Evolutionary conservation across 1,139 yeast species (phyloP).

Genomic region (Geotrichum carabidarum): DNA sequence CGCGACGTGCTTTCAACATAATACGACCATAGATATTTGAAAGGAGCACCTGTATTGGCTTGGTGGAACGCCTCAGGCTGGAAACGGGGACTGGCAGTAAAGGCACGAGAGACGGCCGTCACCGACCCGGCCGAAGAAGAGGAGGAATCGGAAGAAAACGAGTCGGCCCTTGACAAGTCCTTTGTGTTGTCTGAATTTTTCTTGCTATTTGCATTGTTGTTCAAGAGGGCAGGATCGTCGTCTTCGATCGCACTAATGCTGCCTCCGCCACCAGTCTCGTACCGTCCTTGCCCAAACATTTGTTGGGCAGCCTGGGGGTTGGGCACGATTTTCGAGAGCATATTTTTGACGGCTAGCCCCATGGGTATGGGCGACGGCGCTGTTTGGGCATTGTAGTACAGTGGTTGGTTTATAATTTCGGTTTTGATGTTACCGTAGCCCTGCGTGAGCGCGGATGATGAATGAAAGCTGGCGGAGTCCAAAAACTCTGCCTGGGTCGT

Average conservation of each 20-base stretch:
- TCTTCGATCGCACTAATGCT: too few relatives aligned
- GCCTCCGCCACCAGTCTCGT: too few relatives aligned
- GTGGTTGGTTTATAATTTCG: neutral
- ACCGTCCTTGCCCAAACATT: too few relatives aligned
- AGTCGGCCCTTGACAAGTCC: neutral
- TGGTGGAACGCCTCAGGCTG: slow-evolving; percentile 8
- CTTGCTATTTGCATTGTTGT: neutral
- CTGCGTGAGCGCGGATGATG: neutral
- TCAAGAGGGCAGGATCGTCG: too few relatives aligned
- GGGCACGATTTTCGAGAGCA: neutral
- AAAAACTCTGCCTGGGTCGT: neutral
- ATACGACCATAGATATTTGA: slow-evolving; percentile 19
- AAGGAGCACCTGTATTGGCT: neutral
- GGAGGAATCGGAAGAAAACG: slow-evolving; percentile 6
- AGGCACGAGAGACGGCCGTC: neutral
- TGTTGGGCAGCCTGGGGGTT: neutral
- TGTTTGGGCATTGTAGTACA: neutral
- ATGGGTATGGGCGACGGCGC: neutral
- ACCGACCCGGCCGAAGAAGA: neutral
- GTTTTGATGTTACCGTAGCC: neutral
- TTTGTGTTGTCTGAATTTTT: neutral
- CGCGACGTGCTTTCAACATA: slow-evolving; percentile 19
- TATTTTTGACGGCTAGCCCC: neutral
- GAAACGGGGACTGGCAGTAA: slow-evolving; percentile 3
- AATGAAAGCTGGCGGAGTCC: neutral